Evolutionary conservation across 2,329 filamentous ascomycete genomes (phyloP), one percentile per base, ranked within the genome.

Genomic region (Cytospora piceae): DNA sequence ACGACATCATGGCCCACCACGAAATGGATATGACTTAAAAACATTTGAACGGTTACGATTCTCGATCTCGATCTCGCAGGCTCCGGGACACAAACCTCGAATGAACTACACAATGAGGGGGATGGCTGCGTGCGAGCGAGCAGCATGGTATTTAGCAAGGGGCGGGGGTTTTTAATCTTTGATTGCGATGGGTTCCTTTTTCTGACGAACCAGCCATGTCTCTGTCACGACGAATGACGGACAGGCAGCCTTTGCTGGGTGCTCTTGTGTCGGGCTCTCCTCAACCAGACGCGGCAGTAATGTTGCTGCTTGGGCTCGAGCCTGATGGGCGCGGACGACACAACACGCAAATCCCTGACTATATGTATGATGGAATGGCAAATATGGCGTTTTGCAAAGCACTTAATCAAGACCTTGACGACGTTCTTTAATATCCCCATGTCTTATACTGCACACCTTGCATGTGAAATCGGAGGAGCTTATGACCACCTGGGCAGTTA

Each of bases 301-400:
- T 55, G 49, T 17, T 63, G 66, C 68, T 63, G 70, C 69, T 71
- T 72, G 67, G 70, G 69, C 70, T 69, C 69, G 67, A 64, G 67
- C 64, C 64, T 59, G 60, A 32, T 53, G 67, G 62, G 69, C 69
- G 70, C 71, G 69, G 71, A 73, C 68, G 68, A 70, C 37, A 42
- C 66, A 66, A 61, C 32, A 61, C 60, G 56, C 53, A 58, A 63
- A 66, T 56, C 59, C 60, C 49, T 60, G 73, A 71, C 72, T 75
- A 73, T 75, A 78, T 81, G 77, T 82, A 81, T 80, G 78, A 79
- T 77, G 76, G 79, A 76, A 74, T 74, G 77, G 74, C 73, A 74
- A 63, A 57, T 42, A 42, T 66, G 77, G 79, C 78, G 79, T 81
- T 82, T 74, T 71, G 75, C 77, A 73, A 79, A 66, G 24, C 59